A percentile compares a stretch with the other conserved stretches of the same genome.
Conservation (phyloP, 257 asterid species). For the Nicotiana attenuata region DNA sequence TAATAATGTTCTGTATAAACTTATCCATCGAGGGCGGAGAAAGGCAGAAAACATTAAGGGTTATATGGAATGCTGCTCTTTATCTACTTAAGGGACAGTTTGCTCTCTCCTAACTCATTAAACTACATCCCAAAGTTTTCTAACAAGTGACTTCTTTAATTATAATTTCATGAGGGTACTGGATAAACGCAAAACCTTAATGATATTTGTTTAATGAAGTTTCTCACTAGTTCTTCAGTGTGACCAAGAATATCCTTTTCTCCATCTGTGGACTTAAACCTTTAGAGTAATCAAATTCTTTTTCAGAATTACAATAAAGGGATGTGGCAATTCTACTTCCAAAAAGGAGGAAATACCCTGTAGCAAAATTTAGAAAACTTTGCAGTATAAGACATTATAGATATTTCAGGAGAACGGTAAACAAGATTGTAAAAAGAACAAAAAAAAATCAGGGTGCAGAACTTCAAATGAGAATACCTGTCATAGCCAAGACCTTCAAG, state of each 20-base stretch:
- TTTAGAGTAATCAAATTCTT: background rate
- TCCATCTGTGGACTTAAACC: background rate
- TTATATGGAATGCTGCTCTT: background rate
- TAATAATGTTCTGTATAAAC: background rate
- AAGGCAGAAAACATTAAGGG: background rate
- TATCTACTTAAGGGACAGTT: background rate
- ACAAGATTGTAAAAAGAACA: background rate
- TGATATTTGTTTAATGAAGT: background rate
- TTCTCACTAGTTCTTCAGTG: background rate
- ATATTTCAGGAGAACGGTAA: background rate
- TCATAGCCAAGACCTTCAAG: slow-evolving; percentile 96
- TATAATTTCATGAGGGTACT: background rate
- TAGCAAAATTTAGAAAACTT: background rate
- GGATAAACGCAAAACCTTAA: background rate
- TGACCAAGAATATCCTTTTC: background rate
- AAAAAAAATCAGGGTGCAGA: background rate
- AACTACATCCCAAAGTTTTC: background rate
- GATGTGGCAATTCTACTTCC: background rate
- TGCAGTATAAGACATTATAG: background rate
- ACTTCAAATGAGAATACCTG: slow-evolving; percentile 39
- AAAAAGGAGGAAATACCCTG: background rate
- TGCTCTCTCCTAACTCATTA: background rate
- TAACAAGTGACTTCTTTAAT: background rate
- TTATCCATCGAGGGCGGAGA: background rate
- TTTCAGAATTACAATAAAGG: background rate